These are phyloP conservation scores for Salvia hispanica DNA, from an alignment of 257 asterid species.

Conservation along the genomic window DNA sequence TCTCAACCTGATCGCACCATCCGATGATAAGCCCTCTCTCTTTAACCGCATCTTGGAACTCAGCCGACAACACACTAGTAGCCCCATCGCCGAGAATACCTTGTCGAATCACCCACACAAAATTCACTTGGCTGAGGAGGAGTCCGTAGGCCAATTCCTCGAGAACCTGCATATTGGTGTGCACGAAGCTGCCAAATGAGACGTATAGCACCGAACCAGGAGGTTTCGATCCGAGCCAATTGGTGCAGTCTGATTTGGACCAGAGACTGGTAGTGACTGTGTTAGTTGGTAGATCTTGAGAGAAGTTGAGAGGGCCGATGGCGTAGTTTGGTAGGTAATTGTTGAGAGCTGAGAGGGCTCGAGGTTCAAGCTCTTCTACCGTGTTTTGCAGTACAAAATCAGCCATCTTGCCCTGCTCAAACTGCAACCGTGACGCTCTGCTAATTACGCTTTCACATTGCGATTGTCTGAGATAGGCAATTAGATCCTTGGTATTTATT, in stretches of 20 bases:
- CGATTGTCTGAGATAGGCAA: conserved; percentile 36
- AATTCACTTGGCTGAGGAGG: conserved; percentile 14
- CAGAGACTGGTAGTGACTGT: conserved; percentile 28
- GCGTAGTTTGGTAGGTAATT: conserved; percentile 43
- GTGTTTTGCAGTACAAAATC: conserved; percentile 62
- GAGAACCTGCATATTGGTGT: background rate
- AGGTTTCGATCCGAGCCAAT: conserved; percentile 25
- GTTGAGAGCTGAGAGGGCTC: conserved; percentile 42
- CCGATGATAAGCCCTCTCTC: conserved; percentile 18
- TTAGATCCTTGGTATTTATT: conserved; percentile 5
- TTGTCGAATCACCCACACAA: conserved; percentile 23
- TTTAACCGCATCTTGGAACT: background rate
- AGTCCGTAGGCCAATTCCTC: conserved; percentile 25
- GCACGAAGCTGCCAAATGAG: conserved; percentile 26
- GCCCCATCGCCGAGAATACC: background rate
- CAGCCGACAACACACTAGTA: background rate
- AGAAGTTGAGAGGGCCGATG: conserved; percentile 54
- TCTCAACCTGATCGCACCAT: conserved; percentile 22
- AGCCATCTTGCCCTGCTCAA: conserved; percentile 43
- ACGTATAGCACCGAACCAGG: conserved; percentile 25
- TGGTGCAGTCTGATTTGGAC: conserved; percentile 15
- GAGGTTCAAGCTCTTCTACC: conserved; percentile 55
- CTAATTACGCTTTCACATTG: conserved; percentile 16
- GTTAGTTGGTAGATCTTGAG: background rate
- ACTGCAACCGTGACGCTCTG: conserved; percentile 28